phyloP scores from a whole-genome alignment of 345 rosid species.

The Eucalyptus microcorys region DNA sequence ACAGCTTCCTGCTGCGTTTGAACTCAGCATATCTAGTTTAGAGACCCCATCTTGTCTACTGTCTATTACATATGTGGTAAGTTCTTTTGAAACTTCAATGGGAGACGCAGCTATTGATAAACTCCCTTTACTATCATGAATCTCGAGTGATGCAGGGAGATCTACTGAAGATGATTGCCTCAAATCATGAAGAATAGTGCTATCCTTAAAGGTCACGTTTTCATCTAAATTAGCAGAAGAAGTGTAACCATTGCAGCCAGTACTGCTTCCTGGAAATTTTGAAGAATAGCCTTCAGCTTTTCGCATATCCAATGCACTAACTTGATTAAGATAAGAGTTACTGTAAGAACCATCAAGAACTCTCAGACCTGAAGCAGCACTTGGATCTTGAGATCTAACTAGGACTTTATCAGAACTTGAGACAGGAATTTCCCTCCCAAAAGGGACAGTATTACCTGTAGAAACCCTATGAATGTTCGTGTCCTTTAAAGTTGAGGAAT shows the following conservation, averaged over 20 bases:
- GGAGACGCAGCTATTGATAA: background rate
- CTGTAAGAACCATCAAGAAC: background rate
- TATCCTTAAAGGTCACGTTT: background rate
- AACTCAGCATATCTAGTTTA: slow-evolving; percentile 19
- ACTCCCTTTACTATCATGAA: slow-evolving; percentile 6
- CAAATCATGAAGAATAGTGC: background rate
- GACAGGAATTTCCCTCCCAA: background rate
- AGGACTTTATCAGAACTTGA: background rate
- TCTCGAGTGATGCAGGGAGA: slow-evolving; percentile 1
- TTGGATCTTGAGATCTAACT: slow-evolving; percentile 2
- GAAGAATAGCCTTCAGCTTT: background rate
- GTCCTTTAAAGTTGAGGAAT: slow-evolving; percentile 7
- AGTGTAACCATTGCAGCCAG: background rate
- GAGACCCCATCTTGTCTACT: background rate
- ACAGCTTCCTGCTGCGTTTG: slow-evolving; percentile 3
- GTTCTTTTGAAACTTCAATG: slow-evolving; percentile 5
- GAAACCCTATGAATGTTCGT: background rate
- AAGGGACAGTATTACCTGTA: background rate
- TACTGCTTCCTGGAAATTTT: background rate
- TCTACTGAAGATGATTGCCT: slow-evolving; percentile 6
- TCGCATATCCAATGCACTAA: background rate
- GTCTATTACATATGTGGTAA: background rate
- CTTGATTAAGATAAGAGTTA: background rate
- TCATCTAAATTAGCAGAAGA: background rate
- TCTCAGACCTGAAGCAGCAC: slow-evolving; percentile 5